Evolutionary conservation across 441 rosid genomes (phyloP).

Genomic region (Manihot esculenta): DNA sequence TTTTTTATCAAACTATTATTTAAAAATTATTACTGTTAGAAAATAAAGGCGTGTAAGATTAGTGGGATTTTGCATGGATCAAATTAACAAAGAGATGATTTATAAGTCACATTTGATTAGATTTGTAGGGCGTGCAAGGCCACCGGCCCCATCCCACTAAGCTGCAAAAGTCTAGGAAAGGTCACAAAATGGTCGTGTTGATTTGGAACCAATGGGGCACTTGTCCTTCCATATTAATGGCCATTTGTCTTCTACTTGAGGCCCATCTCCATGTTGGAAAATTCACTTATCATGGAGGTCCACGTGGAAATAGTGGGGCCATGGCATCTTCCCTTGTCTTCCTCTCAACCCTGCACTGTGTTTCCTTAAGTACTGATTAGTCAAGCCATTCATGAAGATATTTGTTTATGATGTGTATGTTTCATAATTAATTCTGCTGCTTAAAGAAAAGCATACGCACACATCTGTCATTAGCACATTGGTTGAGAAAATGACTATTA

Average conservation of each 20-base stretch:
- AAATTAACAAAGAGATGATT: not conserved
- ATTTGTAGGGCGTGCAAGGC: conserved; percentile 24
- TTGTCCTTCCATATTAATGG: not conserved
- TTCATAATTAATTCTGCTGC: conserved; percentile 18
- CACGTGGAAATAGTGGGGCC: conserved; percentile 20
- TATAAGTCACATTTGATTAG: conserved; percentile 4
- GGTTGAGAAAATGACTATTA: no score
- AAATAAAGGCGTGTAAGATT: not conserved
- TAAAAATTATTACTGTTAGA: no score
- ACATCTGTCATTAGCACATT: not conserved
- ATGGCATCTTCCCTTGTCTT: conserved; percentile 25
- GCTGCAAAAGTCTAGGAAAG: conserved; percentile 15
- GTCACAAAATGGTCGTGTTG: conserved; percentile 20
- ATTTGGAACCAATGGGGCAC: conserved; percentile 27
- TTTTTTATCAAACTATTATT: no score
- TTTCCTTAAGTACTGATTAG: conserved; percentile 3
- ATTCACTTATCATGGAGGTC: conserved; percentile 5
- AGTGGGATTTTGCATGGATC: not conserved
- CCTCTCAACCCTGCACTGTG: conserved; percentile 15
- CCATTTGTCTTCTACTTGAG: not conserved
- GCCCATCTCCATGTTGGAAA: conserved; percentile 21
- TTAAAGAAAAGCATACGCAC: not conserved
- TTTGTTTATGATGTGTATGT: conserved; percentile 1
- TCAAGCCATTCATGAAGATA: not conserved
- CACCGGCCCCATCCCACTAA: not conserved